Conservation (phyloP, 768 basidiomycete species). For the Russula brevipes region DNA sequence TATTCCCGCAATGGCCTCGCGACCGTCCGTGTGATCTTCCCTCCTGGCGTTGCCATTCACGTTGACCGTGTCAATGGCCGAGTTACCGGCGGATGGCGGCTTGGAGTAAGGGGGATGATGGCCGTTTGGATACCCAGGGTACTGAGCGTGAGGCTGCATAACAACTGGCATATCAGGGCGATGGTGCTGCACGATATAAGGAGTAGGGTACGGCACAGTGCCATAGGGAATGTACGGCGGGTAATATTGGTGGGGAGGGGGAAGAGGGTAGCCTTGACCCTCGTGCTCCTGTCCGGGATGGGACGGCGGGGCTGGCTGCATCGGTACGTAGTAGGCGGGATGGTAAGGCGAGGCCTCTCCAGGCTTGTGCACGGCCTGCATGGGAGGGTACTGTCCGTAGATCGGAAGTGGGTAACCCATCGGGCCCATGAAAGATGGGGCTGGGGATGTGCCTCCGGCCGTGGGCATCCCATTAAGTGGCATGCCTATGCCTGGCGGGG, state of each 20-base stretch:
- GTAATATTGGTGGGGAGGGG: constrained; percentile 40
- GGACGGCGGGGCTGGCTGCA: constrained; percentile 39
- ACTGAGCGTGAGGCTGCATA: constrained; percentile 24
- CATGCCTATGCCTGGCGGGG: constrained; percentile 31
- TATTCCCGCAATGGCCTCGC: constrained; percentile 21
- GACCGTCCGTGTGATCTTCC: constrained; percentile 18
- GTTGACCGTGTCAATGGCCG: constrained; percentile 28
- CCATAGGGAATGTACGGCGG: constrained; percentile 45
- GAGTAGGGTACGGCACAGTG: constrained; percentile 42
- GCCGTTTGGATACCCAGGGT: constrained; percentile 33
- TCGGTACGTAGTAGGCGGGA: constrained; percentile 44
- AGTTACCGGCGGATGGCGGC: constrained; percentile 35
- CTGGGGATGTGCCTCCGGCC: constrained; percentile 38
- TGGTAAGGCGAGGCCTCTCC: constrained; percentile 49
- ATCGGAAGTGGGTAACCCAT: constrained; percentile 51
- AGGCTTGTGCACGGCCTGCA: constrained; percentile 43
- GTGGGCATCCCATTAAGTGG: constrained; percentile 31
- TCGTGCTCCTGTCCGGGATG: constrained; percentile 36
- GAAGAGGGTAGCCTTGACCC: constrained; percentile 31
- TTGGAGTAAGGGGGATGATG: constrained; percentile 39
- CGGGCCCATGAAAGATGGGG: constrained; percentile 48
- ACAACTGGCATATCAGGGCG: constrained; percentile 30
- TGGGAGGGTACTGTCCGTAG: constrained; percentile 51
- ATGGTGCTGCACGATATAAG: constrained; percentile 42
- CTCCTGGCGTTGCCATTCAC: constrained; percentile 24